phyloP scores from a whole-genome alignment of 768 basidiomycete genomes.

The Termitomyces sp. region DNA sequence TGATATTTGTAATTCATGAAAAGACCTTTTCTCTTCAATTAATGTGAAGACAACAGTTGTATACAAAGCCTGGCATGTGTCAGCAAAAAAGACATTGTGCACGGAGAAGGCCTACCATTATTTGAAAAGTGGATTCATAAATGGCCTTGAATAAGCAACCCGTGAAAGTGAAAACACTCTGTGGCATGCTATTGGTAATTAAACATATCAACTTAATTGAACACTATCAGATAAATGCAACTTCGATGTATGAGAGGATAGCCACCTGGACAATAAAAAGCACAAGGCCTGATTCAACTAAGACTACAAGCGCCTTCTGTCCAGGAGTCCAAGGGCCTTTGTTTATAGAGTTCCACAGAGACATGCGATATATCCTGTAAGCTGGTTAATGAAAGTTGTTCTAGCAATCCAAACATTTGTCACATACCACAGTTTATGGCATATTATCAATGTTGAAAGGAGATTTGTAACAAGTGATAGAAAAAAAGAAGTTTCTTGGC shows the following conservation, averaged over 20 bases:
- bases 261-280: background rate
- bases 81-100: background rate
- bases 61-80: background rate
- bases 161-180: accelerated
- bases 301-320: background rate
- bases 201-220: background rate
- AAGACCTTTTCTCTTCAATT: background rate
- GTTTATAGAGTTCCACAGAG: background rate
- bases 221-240: background rate
- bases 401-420: no score
- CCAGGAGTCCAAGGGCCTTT: background rate
- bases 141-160: background rate
- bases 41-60: background rate
- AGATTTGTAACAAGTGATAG: background rate
- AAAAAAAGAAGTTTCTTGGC: no score
- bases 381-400: no score
- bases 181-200: no score
- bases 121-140: background rate
- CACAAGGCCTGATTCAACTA: background rate
- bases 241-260: background rate
- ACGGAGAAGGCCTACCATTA: no score
- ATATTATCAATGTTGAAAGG: background rate
- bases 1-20: background rate
- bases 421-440: background rate
- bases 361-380: background rate